These are phyloP conservation scores for Penicillium psychrosexuale DNA, from an alignment of 2,329 filamentous ascomycete genomes.

Conservation along the genomic window DNA sequence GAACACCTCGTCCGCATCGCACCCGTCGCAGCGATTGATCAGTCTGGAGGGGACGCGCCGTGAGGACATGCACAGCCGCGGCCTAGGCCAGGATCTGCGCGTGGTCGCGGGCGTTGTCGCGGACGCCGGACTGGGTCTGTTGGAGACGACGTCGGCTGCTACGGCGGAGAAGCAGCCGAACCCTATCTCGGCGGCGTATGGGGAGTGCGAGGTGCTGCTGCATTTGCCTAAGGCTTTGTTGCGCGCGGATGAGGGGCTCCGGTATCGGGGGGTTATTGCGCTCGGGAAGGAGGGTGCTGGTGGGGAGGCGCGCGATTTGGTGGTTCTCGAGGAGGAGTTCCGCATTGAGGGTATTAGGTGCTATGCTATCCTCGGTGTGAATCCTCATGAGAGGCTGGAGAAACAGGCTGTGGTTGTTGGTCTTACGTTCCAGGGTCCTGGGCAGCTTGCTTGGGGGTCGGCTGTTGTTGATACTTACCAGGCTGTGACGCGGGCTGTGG, in stretches of 20 bases:
- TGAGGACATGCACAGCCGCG: constrained; percentile 30
- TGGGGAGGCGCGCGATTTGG: constrained; percentile 24
- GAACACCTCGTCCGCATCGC: constrained; percentile 14
- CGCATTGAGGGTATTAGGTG: constrained; percentile 44
- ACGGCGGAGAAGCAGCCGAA: constrained; percentile 19
- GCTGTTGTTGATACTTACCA: constrained; percentile 40
- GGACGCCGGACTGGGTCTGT: constrained; percentile 32
- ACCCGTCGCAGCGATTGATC: constrained; percentile 25
- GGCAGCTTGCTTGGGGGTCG: constrained; percentile 32
- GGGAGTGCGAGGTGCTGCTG: constrained; percentile 38
- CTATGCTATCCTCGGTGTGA: constrained; percentile 52
- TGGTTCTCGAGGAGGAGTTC: constrained; percentile 39
- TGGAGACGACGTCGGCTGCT: constrained; percentile 39
- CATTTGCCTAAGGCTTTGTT: constrained; percentile 47
- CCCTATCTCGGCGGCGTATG: constrained; percentile 31
- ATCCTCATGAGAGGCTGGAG: constrained; percentile 51
- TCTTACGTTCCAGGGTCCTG: constrained; percentile 36
- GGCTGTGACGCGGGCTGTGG: constrained; percentile 38
- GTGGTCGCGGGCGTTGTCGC: constrained; percentile 36
- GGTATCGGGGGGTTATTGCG: constrained; percentile 35
- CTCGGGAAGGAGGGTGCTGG: constrained; percentile 30
- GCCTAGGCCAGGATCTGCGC: constrained; percentile 35
- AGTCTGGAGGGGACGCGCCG: constrained; percentile 28
- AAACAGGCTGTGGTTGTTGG: constrained; percentile 49
- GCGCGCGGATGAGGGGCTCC: constrained; percentile 43